Evolutionary conservation across 2,329 filamentous ascomycete genomes (phyloP).

Genomic region (Cladosporium oxysporum): DNA sequence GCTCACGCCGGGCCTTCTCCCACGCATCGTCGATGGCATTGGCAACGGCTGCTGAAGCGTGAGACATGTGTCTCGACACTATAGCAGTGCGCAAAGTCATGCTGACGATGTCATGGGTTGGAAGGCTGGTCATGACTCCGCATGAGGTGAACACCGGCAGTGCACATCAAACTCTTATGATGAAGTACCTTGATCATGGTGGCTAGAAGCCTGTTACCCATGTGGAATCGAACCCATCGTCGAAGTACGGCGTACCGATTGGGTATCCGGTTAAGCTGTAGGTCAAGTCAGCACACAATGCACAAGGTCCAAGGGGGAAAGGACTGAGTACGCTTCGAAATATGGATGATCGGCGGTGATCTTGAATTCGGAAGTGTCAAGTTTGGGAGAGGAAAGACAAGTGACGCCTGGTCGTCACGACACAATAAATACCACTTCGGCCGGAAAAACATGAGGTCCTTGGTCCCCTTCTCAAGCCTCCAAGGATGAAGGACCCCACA

Average conservation of each 20-base stretch:
- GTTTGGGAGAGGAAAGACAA: slow-evolving; percentile 13
- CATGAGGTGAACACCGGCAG: slow-evolving; percentile 21
- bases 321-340: slow-evolving; percentile 12
- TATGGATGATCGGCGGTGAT: neutral
- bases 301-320: neutral
- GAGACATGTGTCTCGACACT: slow-evolving; percentile 14
- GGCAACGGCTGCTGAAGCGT: slow-evolving; percentile 6
- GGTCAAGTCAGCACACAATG: neutral
- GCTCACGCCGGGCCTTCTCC: slow-evolving; percentile 27
- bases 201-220: slow-evolving; percentile 13
- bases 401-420: neutral
- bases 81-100: slow-evolving; percentile 11
- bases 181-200: slow-evolving; percentile 21
- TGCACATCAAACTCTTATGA: slow-evolving; percentile 20
- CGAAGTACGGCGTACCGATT: slow-evolving; percentile 16
- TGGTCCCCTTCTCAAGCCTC: neutral
- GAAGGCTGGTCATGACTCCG: slow-evolving; percentile 11
- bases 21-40: slow-evolving; percentile 7
- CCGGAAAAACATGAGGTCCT: slow-evolving; percentile 9
- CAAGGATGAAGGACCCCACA: slow-evolving; percentile 10
- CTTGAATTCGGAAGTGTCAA: neutral
- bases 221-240: slow-evolving; percentile 21
- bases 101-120: slow-evolving; percentile 11
- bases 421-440: slow-evolving; percentile 10
- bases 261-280: slow-evolving; percentile 2